Evolutionary conservation across 2,329 filamentous ascomycete genomes (phyloP), one percentile per base, ranked within the genome.

Genomic region (Aspergillus jensenii): DNA sequence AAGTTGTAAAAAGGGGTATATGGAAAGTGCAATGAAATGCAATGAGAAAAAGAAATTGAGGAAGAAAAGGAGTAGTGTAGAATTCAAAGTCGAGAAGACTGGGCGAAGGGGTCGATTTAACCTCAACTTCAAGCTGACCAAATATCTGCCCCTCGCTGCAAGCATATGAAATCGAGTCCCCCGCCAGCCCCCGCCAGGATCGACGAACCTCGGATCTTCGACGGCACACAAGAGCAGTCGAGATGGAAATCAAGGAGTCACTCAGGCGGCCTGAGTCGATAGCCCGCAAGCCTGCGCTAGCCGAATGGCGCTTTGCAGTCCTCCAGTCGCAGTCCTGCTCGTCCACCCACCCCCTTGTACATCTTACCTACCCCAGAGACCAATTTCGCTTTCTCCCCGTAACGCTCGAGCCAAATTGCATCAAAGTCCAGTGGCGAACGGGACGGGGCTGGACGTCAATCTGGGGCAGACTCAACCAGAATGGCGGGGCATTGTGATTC

Each of bases 171-270:
- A 40, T 33, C 45, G 17, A 39, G 19, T 40, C 55, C 54, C 56
- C 27, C 8, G 59, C 56, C 51, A 47, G 45, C 31, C 31, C 31
- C 31, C 48, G 59, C 56, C 48, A 47, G 45, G 58, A 61, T 58
- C 59, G 58, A 59, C 58, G 56, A 63, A 61, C 62, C 62, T 62
- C 60, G 62, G 62, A 63, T 56, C 58, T 19, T 31, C 45, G 37
- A 44, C 35, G 40, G 47, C 47, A 50, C 47, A 50, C 53, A 50
- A 39, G 23, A 21, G 39, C 17, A 39, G 31, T 39, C 14, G 37
- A 52, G 23, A 33, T 43, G 9, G 12, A 17, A 45, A 55, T 25
- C 19, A 5, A 40, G n/a, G 21, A 43, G 15, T 25, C 17, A 7
- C 35, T 41, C 52, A 54, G 44, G 52, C n/a, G 33, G 23, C 17